phyloP scores from a whole-genome alignment of 768 basidiomycete species.

The Termitomyces sp. region DNA sequence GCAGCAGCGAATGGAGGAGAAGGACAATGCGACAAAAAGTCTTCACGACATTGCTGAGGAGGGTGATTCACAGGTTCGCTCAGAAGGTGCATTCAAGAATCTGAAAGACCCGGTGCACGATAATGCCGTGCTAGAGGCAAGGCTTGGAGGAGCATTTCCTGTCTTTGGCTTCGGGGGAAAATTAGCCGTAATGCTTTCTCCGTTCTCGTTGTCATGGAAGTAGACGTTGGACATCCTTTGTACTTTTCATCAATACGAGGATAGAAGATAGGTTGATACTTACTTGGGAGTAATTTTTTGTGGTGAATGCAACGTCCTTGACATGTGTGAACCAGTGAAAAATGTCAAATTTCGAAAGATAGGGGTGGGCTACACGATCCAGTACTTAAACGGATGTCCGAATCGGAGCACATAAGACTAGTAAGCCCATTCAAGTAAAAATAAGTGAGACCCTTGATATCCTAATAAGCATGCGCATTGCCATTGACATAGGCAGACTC shows the following conservation, averaged over 20 bases:
- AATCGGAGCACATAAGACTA: neutral
- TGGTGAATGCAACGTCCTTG: neutral
- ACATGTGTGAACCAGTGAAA: neutral
- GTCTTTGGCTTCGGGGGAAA: constrained; percentile 31
- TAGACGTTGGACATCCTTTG: neutral
- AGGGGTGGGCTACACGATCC: neutral
- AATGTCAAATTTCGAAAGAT: neutral
- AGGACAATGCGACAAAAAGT: neutral
- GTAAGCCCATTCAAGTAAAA: neutral
- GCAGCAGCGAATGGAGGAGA: neutral
- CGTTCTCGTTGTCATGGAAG: constrained; percentile 31
- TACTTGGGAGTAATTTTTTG: neutral
- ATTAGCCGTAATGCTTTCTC: constrained; percentile 29
- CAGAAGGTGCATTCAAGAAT: neutral
- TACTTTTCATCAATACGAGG: neutral
- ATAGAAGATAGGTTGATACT: neutral
- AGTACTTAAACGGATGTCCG: neutral
- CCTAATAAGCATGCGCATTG: neutral
- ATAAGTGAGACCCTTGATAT: neutral
- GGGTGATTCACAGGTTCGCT: neutral
- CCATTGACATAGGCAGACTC: neutral
- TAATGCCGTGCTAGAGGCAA: neutral
- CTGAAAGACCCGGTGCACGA: neutral
- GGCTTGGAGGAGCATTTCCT: constrained; percentile 29
- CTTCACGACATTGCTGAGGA: neutral